Evolutionary conservation across 495 filamentous ascomycete species (phyloP).

Genomic region (Trichoderma gamsii): DNA sequence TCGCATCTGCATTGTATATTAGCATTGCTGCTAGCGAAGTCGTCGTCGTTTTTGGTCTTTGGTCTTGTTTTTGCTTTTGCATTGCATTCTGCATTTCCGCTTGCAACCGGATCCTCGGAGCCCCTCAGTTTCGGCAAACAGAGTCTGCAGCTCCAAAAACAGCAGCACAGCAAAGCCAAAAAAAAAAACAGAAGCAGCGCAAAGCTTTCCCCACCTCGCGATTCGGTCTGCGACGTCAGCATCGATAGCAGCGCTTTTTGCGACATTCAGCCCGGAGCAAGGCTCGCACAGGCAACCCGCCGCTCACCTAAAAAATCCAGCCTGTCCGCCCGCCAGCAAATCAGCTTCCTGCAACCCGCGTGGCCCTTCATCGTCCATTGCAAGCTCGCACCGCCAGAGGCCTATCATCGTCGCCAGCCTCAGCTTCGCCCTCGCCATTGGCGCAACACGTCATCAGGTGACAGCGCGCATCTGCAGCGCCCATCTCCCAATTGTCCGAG

Average conservation of each 20-base stretch:
- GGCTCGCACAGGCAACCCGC: slow-evolving; percentile 2
- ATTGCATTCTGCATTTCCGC: background rate
- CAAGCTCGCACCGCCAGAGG: slow-evolving; percentile 33
- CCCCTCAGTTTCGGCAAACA: background rate
- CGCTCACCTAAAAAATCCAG: slow-evolving; percentile 21
- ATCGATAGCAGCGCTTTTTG: background rate
- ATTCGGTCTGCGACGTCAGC: slow-evolving; percentile 12
- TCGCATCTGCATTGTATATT: no score
- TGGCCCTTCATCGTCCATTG: slow-evolving; percentile 27
- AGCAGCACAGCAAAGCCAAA: background rate
- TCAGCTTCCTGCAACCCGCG: slow-evolving; percentile 32
- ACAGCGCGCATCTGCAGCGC: slow-evolving; percentile 41
- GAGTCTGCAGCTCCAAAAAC: background rate
- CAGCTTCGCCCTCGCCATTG: slow-evolving; percentile 37
- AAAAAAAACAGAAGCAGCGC: background rate
- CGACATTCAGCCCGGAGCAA: background rate
- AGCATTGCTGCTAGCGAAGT: no score
- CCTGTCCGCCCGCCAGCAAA: slow-evolving; percentile 32
- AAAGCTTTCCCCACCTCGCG: background rate
- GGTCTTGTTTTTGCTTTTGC: background rate
- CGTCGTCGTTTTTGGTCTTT: background rate
- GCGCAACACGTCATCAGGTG: slow-evolving; percentile 42
- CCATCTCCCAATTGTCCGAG: slow-evolving; percentile 28
- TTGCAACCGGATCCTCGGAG: background rate
- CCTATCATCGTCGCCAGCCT: slow-evolving; percentile 42